Conservation (phyloP, 2,329 filamentous ascomycete species). For the Fusarium falciforme region DNA sequence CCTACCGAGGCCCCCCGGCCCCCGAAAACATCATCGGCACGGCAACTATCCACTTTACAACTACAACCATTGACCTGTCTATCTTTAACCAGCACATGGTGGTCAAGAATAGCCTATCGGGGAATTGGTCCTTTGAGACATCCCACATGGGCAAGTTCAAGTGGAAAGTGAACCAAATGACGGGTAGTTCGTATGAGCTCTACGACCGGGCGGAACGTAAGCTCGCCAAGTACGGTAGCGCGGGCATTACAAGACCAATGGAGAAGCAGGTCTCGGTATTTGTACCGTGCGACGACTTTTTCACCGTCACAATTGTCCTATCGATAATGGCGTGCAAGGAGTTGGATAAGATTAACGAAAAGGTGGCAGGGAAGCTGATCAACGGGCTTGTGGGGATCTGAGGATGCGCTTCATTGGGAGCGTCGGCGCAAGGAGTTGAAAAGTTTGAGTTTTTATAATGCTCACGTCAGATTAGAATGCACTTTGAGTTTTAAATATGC, state of each 20-base stretch:
- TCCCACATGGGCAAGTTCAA: constrained; percentile 40
- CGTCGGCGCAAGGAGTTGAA: not conserved
- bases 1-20: constrained; percentile 25
- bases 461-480: not conserved
- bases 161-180: constrained; percentile 41
- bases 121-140: constrained; percentile 28
- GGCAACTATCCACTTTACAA: constrained; percentile 32
- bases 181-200: constrained; percentile 26
- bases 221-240: constrained; percentile 37
- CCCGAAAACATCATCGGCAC: constrained; percentile 31
- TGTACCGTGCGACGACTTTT: constrained; percentile 37
- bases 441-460: not conserved
- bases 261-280: constrained; percentile 38
- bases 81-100: constrained; percentile 35
- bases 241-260: constrained; percentile 2
- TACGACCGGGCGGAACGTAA: constrained; percentile 28
- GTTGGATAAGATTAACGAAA: constrained; percentile 11
- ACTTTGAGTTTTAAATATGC: not conserved
- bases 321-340: constrained; percentile 29
- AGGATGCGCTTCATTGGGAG: not conserved
- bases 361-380: constrained; percentile 18
- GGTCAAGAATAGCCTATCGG: constrained; percentile 30
- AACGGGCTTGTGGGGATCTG: constrained; percentile 4
- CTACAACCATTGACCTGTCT: constrained; percentile 27
- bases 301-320: constrained; percentile 35